phyloP scores from a whole-genome alignment of 2,329 filamentous ascomycete genomes.

The Aspergillus fructus region DNA sequence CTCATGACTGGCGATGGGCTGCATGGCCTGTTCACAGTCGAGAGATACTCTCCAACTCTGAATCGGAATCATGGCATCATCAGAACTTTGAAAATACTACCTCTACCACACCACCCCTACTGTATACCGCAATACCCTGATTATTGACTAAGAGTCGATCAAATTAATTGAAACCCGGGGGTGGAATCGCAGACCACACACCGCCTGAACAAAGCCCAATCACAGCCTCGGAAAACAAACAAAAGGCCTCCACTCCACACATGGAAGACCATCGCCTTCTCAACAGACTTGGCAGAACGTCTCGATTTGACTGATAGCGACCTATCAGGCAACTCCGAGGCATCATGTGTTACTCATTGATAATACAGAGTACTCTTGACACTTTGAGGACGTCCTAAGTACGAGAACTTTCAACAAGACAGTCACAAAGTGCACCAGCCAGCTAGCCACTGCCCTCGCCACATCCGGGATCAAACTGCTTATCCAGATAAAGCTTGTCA shows the following conservation, averaged over 20 bases:
- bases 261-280: slow-evolving; percentile 12
- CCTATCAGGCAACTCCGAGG: slow-evolving; percentile 7
- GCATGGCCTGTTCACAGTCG: background rate
- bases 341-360: background rate
- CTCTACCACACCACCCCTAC: background rate
- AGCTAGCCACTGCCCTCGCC: background rate
- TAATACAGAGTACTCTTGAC: background rate
- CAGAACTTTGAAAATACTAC: background rate
- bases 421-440: too few relatives aligned
- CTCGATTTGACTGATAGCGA: background rate
- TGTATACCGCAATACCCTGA: background rate
- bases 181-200: slow-evolving; percentile 4
- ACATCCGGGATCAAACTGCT: background rate
- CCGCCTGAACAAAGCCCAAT: slow-evolving; percentile 12
- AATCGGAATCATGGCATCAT: too few relatives aligned
- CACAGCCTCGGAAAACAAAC: background rate
- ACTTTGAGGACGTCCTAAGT: background rate
- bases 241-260: background rate
- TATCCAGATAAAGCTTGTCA: background rate
- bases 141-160: background rate
- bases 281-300: slow-evolving; percentile 17
- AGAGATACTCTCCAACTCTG: background rate
- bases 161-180: slow-evolving; percentile 6
- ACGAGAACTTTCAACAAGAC: too few relatives aligned
- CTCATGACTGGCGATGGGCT: background rate